A percentile compares a stretch with the other conserved stretches of the same genome.
phyloP scores from a whole-genome alignment of 352 stramenopile species.

The Globisporangium uncinulatum region DNA sequence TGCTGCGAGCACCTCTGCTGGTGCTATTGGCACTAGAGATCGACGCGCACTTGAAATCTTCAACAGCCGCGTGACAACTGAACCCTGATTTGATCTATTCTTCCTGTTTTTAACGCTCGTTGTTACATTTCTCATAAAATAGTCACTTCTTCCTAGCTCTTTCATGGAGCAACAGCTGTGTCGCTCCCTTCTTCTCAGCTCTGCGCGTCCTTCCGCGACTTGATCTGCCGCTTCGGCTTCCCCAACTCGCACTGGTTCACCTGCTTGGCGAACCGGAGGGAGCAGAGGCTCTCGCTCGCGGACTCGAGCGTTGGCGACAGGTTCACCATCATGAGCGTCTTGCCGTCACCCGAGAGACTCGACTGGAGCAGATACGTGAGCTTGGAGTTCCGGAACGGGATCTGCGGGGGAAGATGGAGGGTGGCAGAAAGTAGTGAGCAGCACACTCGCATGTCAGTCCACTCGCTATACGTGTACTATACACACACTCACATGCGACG shows the following conservation, averaged over 20 bases:
- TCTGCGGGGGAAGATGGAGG: slow-evolving; percentile 22
- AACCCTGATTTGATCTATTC: too few species aligned
- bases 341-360: slow-evolving; percentile 96
- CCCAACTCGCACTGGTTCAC: slow-evolving; percentile 97
- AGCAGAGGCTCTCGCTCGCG: slow-evolving; percentile 96
- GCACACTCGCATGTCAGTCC: neutral
- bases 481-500: slow-evolving; percentile 77
- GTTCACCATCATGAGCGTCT: slow-evolving; percentile 99
- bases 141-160: too few species aligned
- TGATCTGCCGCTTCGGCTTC: slow-evolving; percentile 91
- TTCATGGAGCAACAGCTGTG: neutral
- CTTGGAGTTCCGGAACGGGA: slow-evolving; percentile 98
- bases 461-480: too few species aligned
- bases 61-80: too few species aligned
- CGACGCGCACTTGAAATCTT: too few species aligned
- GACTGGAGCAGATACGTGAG: slow-evolving; percentile 98
- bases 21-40: too few species aligned
- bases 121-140: too few species aligned
- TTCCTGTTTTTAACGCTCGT: too few species aligned
- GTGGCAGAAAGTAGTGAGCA: neutral
- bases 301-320: slow-evolving; percentile 94
- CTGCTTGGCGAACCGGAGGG: slow-evolving; percentile 94
- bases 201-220: slow-evolving; percentile 51
- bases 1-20: neutral
- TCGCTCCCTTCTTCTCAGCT: neutral